Conservation (phyloP, 805 yeast species). For the Candida palmyrensis region DNA sequence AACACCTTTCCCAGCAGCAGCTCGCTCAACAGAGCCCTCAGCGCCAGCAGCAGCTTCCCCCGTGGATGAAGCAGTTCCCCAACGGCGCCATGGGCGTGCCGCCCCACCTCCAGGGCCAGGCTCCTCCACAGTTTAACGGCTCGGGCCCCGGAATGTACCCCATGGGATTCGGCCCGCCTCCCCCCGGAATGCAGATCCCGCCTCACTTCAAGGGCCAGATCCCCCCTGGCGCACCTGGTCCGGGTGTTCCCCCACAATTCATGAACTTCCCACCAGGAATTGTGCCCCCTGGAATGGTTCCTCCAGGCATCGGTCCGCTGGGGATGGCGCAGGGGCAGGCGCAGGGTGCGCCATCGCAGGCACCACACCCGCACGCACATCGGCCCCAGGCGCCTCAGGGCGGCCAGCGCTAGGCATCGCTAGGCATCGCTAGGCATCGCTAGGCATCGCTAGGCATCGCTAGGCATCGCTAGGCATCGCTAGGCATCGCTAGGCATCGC, state of each 20-base stretch:
- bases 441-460: too few relatives aligned
- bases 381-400: conserved; percentile 13
- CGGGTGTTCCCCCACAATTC: too few relatives aligned
- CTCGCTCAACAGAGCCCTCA: conserved; percentile 13
- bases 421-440: too few relatives aligned
- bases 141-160: conserved; percentile 34
- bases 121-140: conserved; percentile 8
- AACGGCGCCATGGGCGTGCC: conserved; percentile 10
- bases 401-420: too few relatives aligned
- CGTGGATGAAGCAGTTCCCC: conserved; percentile 21
- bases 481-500: too few relatives aligned
- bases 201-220: conserved; percentile 11
- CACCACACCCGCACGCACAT: conserved; percentile 11
- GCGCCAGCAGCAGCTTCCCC: conserved; percentile 15
- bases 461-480: too few relatives aligned
- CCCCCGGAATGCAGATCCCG: conserved; percentile 18
- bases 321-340: too few relatives aligned
- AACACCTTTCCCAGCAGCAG: conserved; percentile 10
- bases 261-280: too few relatives aligned
- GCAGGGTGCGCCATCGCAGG: too few relatives aligned
- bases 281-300: too few relatives aligned
- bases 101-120: conserved; percentile 7
- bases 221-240: too few relatives aligned
- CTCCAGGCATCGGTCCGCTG: too few relatives aligned
- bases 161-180: conserved; percentile 20